Base-by-base conservation (phyloP, 176 grass and related monocot species). In the Guadua angustifolia region DNA sequence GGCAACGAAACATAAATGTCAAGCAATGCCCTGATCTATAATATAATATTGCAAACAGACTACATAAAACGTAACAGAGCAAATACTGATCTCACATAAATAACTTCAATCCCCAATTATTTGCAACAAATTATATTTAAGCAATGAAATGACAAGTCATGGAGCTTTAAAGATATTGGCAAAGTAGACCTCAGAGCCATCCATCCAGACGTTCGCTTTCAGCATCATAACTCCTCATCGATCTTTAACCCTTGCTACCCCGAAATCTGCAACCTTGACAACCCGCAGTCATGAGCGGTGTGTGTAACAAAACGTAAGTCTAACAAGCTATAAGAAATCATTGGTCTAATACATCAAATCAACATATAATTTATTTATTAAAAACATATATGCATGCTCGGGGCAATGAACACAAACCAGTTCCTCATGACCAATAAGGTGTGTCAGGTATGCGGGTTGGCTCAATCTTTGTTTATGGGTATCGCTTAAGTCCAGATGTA, bases 261-360 rank as follows among this genome's bases (percentile, higher is more conserved):
- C 94, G 85, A 96, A 96, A 75, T 96, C 94, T 71, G 94, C 91
- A 85, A 96, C 94, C 86, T 96, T 96, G 26, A 93, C 91, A 85
- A 96, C 94, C 94, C 93, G 71, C 63, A 78, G 47, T 66, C 52
- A 73, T 57, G 45, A 40, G 7, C 22, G 6, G 33, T 15, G 19
- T 60, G 35, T 75, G 53, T 70, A 67, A 56, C 10, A 70, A 77
- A 61, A 76, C 61, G 25, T 14, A 62, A 59, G 9, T 58, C 19
- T 9, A 17, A 22, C 49, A 36, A 76, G 60, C 29, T 66, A 50
- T 25, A 40, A 73, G 0, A 78, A 40, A 79, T 40, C 71, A 82
- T 53, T 47, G 5, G 21, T 73, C 16, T 3, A 75, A 16, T 33
- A 75, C 18, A 47, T 56, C 3, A 4, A 61, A 47, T 6, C 35